phyloP scores from a whole-genome alignment of 805 yeast genomes.

The Maudiozyma turicensis region DNA sequence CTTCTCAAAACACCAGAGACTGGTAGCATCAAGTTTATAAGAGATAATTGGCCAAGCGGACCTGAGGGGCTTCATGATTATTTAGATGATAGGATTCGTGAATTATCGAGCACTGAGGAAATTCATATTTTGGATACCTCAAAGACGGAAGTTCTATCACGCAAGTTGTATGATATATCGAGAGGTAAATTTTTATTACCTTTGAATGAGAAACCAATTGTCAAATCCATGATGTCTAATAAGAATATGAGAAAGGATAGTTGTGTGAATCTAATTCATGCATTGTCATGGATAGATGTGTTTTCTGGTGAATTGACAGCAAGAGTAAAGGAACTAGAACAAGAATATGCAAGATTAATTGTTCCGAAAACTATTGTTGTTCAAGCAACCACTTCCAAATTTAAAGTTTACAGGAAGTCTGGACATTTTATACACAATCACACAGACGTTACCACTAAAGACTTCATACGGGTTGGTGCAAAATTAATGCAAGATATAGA shows the following conservation, averaged over 20 bases:
- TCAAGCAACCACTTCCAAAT: conserved; percentile 26
- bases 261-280: conserved; percentile 45
- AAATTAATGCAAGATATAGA: conserved; percentile 36
- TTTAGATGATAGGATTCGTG: conserved; percentile 7
- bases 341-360: conserved; percentile 32
- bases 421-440: conserved; percentile 10
- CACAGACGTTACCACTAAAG: conserved; percentile 12
- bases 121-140: conserved; percentile 24
- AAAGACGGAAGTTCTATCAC: conserved; percentile 41
- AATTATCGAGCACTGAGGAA: conserved; percentile 2
- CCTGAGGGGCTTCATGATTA: conserved; percentile 27
- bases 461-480: conserved; percentile 28
- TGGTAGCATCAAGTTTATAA: conserved; percentile 40
- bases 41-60: conserved; percentile 37
- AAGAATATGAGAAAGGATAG: conserved; percentile 62
- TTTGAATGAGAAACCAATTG: conserved; percentile 46
- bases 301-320: conserved; percentile 70
- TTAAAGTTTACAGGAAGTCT: conserved; percentile 17
- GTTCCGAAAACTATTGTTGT: conserved; percentile 42
- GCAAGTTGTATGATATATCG: conserved; percentile 47
- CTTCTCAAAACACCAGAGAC: conserved; percentile 43
- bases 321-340: conserved; percentile 67
- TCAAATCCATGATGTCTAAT: conserved; percentile 82
- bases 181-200: conserved; percentile 54
- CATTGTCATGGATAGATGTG: conserved; percentile 70